phyloP scores from a whole-genome alignment of 441 rosid genomes.

The Populus trichocarpa region DNA sequence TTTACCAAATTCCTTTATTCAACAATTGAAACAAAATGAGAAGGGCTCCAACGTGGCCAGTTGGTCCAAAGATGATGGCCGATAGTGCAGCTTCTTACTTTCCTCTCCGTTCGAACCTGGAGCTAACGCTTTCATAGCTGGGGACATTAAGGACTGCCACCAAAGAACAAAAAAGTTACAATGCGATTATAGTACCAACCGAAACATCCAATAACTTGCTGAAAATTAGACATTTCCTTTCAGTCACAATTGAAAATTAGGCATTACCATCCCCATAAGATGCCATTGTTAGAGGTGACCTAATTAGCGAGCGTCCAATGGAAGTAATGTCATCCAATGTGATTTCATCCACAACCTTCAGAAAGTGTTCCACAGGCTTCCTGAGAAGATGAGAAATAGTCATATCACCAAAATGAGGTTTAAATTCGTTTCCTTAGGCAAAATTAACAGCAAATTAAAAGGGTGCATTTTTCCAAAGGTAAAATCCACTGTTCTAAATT shows the following conservation, averaged over 20 bases:
- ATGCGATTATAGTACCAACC: neutral
- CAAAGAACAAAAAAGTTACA: neutral
- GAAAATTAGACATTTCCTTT: neutral
- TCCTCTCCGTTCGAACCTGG: constrained; percentile 35
- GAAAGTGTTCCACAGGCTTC: constrained; percentile 76
- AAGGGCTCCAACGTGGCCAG: neutral
- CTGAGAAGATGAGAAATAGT: constrained; percentile 27
- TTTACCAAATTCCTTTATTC: constrained; percentile 7
- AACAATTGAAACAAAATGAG: neutral
- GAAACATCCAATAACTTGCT: neutral
- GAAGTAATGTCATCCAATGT: constrained; percentile 56
- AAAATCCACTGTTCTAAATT: neutral
- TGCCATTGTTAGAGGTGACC: constrained; percentile 85
- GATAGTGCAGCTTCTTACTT: neutral
- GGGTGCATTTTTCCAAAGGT: no score
- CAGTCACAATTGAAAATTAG: neutral
- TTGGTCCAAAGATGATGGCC: neutral
- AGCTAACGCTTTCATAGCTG: constrained; percentile 60
- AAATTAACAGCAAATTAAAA: neutral
- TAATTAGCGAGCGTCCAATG: constrained; percentile 51
- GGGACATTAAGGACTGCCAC: constrained; percentile 65
- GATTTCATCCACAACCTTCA: constrained; percentile 59
- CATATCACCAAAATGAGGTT: neutral
- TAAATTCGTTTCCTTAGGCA: neutral
- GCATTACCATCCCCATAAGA: constrained; percentile 76